These are phyloP conservation scores for Globisporangium perplexum DNA, from an alignment of 352 stramenopile species.

Conservation along the genomic window DNA sequence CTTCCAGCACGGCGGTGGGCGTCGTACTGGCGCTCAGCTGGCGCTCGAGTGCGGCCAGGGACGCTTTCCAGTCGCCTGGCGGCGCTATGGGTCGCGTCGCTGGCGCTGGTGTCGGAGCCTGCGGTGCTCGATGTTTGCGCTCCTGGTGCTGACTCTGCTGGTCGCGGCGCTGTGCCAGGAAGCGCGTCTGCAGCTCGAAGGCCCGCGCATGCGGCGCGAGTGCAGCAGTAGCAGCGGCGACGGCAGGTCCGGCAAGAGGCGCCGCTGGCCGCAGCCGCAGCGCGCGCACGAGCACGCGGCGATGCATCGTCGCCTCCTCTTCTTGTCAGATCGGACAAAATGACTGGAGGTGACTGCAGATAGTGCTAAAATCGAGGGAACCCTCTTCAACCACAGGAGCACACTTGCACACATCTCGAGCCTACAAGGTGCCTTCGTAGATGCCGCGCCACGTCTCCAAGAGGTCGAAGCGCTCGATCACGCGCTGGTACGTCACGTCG, in stretches of 20 bases:
- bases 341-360: too few species aligned
- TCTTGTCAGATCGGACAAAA: too few species aligned
- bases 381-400: too few species aligned
- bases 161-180: too few species aligned
- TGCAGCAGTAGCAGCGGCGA: neutral
- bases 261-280: constrained; percentile 1
- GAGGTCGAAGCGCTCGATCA: constrained; percentile 49
- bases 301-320: neutral
- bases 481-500: constrained; percentile 29
- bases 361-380: too few species aligned
- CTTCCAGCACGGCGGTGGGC: constrained; percentile 16
- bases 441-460: constrained; percentile 32
- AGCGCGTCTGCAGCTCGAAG: too few species aligned
- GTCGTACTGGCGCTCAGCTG: constrained; percentile 12
- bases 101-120: too few species aligned
- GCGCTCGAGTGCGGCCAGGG: constrained; percentile 41
- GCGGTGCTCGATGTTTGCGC: too few species aligned
- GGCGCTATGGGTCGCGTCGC: too few species aligned
- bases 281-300: constrained; percentile 4
- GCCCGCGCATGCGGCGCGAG: too few species aligned
- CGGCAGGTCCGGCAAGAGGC: neutral
- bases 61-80: constrained; percentile 33
- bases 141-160: too few species aligned
- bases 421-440: constrained; percentile 19
- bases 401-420: too few species aligned